phyloP scores from a whole-genome alignment of 2,329 filamentous ascomycete genomes.

The Diatrype stigma region DNA sequence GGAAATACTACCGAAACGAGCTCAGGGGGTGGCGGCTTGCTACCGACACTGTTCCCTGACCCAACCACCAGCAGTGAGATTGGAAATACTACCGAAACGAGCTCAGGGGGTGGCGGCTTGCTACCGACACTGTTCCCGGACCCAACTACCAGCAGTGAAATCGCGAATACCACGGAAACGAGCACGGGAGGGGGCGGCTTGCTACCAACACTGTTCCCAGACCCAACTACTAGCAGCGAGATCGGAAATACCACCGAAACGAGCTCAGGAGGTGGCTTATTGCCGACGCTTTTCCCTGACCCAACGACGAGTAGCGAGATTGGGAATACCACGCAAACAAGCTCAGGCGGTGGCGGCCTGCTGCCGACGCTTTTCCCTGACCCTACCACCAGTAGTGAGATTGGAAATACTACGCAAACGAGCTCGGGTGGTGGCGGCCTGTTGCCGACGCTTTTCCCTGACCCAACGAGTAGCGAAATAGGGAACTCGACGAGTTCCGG shows the following conservation, averaged over 20 bases:
- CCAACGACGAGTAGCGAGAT: not conserved
- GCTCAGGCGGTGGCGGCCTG: not conserved
- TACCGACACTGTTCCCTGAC: not conserved
- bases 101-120: not conserved
- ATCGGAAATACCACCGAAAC: not conserved
- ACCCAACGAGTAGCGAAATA: not conserved
- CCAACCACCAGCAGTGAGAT: not conserved
- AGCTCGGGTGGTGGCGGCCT: not conserved
- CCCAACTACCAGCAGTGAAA: not conserved
- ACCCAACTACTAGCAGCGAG: not conserved
- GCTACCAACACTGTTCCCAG: not conserved
- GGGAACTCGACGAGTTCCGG: not conserved
- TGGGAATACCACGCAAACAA: not conserved
- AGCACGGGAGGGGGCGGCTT: constrained; percentile 5
- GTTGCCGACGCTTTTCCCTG: constrained; percentile 7
- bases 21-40: not conserved
- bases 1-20: not conserved
- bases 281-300: not conserved
- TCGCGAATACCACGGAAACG: not conserved
- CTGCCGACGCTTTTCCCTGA: constrained; percentile 8
- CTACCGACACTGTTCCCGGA: constrained; percentile 8
- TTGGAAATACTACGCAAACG: not conserved
- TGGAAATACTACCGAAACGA: not conserved
- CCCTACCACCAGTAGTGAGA: not conserved
- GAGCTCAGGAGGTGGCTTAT: not conserved